Percentiles rank a stretch among this genome's conserved stretches.
Evolutionary conservation across 2,329 filamentous ascomycete species (phyloP).

Genomic region (Cytospora paraplurivora): DNA sequence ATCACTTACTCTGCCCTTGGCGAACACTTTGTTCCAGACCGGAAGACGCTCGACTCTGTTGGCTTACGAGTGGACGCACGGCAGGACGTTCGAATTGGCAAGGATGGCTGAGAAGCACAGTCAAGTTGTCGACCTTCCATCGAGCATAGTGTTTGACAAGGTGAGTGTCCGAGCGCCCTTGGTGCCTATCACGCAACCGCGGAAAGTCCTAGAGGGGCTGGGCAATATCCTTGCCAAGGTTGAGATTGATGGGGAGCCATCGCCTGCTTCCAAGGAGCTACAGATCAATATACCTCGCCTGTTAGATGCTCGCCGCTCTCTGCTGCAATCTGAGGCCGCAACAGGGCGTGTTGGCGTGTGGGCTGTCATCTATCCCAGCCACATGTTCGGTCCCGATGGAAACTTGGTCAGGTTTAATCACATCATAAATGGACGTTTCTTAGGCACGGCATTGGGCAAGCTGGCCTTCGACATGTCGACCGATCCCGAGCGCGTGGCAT

Average conservation of each 20-base stretch:
- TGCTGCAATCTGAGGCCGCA: constrained; percentile 33
- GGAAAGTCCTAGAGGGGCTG: constrained; percentile 65
- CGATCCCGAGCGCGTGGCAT: constrained; percentile 10
- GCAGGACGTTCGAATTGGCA: neutral
- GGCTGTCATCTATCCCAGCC: constrained; percentile 65
- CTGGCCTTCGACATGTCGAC: constrained; percentile 20
- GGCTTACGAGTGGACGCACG: constrained; percentile 26
- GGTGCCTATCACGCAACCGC: constrained; percentile 63
- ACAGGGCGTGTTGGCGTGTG: constrained; percentile 63
- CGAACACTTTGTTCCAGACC: constrained; percentile 78
- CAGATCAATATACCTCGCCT: constrained; percentile 65
- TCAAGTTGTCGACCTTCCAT: constrained; percentile 11
- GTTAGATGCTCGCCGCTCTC: constrained; percentile 45
- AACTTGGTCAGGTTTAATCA: constrained; percentile 1
- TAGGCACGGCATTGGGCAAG: constrained; percentile 12
- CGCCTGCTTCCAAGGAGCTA: constrained; percentile 71
- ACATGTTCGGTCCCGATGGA: constrained; percentile 13
- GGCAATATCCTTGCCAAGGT: constrained; percentile 78
- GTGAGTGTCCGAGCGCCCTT: constrained; percentile 45
- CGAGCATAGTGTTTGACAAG: neutral
- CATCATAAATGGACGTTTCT: neutral
- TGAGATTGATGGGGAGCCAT: constrained; percentile 47
- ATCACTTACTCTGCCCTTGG: constrained; percentile 63
- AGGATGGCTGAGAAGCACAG: constrained; percentile 13
- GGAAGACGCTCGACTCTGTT: constrained; percentile 29